Conservation (phyloP, 2,329 filamentous ascomycete genomes). For the Hypoxylon sp. region DNA sequence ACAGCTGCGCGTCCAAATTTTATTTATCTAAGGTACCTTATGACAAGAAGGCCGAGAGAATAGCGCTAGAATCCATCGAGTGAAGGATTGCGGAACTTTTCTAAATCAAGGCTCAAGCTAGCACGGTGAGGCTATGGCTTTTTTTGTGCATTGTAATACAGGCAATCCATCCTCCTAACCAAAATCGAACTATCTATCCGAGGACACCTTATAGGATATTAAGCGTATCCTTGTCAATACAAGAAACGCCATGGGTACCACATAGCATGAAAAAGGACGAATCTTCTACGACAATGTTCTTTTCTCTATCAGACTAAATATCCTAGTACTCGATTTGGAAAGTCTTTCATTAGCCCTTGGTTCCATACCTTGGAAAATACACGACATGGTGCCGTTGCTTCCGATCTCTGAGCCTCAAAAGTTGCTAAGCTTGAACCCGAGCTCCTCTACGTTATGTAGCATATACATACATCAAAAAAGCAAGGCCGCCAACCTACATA, state of each 20-base stretch:
- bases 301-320: constrained; percentile 1
- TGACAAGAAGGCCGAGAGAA: not conserved
- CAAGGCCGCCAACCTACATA: constrained; percentile 1
- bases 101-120: constrained; percentile 22
- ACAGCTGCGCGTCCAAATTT: constrained; percentile 8
- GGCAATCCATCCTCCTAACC: constrained; percentile 18
- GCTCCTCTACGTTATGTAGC: constrained; percentile 14
- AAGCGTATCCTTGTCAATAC: constrained; percentile 39
- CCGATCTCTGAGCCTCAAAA: constrained; percentile 5
- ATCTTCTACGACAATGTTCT: constrained; percentile 10
- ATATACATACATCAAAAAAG: constrained; percentile 6
- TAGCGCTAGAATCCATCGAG: constrained; percentile 6
- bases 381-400: constrained; percentile 5
- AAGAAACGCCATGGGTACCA: constrained; percentile 18
- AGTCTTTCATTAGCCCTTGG: constrained; percentile 15
- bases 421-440: constrained; percentile 1
- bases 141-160: constrained; percentile 11
- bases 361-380: constrained; percentile 6
- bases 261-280: constrained; percentile 29
- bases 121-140: constrained; percentile 26
- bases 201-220: constrained; percentile 21
- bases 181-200: constrained; percentile 35
- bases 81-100: constrained; percentile 29
- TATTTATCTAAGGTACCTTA: constrained; percentile 1
- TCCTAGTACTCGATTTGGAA: constrained; percentile 19